Percentiles rank a stretch among this genome's conserved stretches.
phyloP scores from a whole-genome alignment of 2,329 filamentous ascomycete species.

The Colletotrichum chlorophyti region DNA sequence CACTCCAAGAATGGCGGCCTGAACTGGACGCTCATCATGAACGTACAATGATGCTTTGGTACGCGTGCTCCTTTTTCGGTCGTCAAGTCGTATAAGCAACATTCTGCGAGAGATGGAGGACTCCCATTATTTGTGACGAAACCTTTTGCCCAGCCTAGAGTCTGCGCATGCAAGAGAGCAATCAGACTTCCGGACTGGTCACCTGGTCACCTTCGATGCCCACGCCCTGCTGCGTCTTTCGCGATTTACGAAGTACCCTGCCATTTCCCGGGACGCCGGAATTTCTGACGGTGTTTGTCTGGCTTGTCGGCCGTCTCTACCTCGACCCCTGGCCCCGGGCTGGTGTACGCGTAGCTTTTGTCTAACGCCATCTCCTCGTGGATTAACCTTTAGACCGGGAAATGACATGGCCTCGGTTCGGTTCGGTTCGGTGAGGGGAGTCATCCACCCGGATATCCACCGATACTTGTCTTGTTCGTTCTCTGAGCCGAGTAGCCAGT shows the following conservation, averaged over 20 bases:
- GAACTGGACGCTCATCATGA: constrained; percentile 11
- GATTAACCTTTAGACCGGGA: neutral
- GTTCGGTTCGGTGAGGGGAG: constrained; percentile 6
- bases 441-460: constrained; percentile 6
- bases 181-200: no score
- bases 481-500: neutral
- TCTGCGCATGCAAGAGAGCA: no score
- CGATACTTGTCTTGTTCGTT: constrained; percentile 1
- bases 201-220: no score
- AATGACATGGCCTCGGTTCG: neutral
- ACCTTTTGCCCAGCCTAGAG: no score
- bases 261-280: no score
- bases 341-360: no score
- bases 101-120: constrained; percentile 2
- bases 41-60: constrained; percentile 2
- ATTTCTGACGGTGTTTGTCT: no score
- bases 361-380: no score
- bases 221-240: no score
- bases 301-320: no score
- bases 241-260: no score
- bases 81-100: neutral
- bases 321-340: neutral
- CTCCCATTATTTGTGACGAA: no score
- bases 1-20: constrained; percentile 9
- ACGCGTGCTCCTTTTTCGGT: constrained; percentile 3